A percentile compares a stretch with the other conserved stretches of the same genome.
These are phyloP conservation scores for Russula virescens DNA, from an alignment of 768 basidiomycete species.

Conservation along the genomic window DNA sequence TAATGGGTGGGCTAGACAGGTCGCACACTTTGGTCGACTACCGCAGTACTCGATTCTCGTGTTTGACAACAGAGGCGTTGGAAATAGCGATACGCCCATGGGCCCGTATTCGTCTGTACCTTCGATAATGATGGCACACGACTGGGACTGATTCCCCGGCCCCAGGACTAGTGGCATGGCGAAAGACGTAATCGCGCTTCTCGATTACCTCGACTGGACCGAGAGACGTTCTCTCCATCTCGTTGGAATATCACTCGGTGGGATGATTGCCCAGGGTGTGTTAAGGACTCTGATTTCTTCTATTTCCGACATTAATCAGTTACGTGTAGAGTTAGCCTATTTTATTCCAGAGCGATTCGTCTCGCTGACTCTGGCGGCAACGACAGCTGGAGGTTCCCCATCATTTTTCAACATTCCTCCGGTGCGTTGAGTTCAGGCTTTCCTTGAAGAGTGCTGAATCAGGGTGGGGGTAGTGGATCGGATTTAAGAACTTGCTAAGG, in stretches of 20 bases:
- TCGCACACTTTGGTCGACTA: constrained; percentile 53
- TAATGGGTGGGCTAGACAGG: constrained; percentile 61
- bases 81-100: constrained; percentile 60
- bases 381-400: constrained; percentile 54
- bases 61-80: constrained; percentile 83
- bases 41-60: constrained; percentile 57
- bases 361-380: constrained; percentile 63
- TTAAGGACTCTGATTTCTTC: not conserved
- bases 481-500: constrained; percentile 15
- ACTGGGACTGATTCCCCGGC: not conserved
- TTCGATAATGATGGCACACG: constrained; percentile 8
- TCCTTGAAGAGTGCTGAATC: not conserved
- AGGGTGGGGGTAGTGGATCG: constrained; percentile 22
- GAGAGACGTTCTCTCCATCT: constrained; percentile 55
- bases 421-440: constrained; percentile 34
- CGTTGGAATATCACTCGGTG: constrained; percentile 72
- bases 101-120: constrained; percentile 69
- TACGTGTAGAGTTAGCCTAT: constrained; percentile 52
- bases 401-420: constrained; percentile 58
- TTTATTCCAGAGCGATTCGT: constrained; percentile 60
- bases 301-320: not conserved
- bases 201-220: constrained; percentile 72
- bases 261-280: constrained; percentile 77
- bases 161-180: constrained; percentile 72
- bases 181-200: constrained; percentile 57